phyloP scores from a whole-genome alignment of 2,329 filamentous ascomycete genomes.

The Coniella lustricola region DNA sequence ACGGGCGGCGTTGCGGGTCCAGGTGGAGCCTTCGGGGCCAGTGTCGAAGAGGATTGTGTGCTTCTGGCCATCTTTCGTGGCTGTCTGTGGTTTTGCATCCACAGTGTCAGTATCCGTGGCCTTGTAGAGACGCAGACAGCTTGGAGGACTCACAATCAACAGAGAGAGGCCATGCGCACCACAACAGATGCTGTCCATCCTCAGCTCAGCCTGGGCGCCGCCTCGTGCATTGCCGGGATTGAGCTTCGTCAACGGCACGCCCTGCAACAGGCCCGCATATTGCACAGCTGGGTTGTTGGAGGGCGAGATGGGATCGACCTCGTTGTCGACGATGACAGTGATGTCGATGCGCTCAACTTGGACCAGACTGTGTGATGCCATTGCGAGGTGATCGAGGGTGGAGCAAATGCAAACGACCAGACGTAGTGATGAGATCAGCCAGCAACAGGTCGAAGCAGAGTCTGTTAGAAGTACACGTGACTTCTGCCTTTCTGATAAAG shows the following conservation, averaged over 20 bases:
- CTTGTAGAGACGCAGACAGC: neutral
- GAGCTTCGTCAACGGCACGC: constrained; percentile 31
- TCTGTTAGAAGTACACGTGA: no score
- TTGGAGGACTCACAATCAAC: constrained; percentile 33
- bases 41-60: constrained; percentile 46
- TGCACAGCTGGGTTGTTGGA: constrained; percentile 35
- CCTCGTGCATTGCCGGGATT: constrained; percentile 30
- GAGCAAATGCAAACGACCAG: no score
- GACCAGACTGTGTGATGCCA: constrained; percentile 13
- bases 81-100: constrained; percentile 28
- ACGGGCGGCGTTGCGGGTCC: constrained; percentile 41
- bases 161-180: constrained; percentile 48
- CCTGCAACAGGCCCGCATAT: constrained; percentile 34
- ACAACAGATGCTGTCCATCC: constrained; percentile 44
- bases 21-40: constrained; percentile 44
- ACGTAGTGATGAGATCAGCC: no score
- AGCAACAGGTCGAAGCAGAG: no score
- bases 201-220: constrained; percentile 35
- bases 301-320: constrained; percentile 45
- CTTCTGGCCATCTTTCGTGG: constrained; percentile 33
- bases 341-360: constrained; percentile 35
- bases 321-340: constrained; percentile 46
- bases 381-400: no score
- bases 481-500: neutral
- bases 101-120: neutral